A percentile compares a stretch with the other conserved stretches of the same genome.
These are phyloP conservation scores for Candida maesae DNA, from an alignment of 805 yeast species.

Conservation along the genomic window DNA sequence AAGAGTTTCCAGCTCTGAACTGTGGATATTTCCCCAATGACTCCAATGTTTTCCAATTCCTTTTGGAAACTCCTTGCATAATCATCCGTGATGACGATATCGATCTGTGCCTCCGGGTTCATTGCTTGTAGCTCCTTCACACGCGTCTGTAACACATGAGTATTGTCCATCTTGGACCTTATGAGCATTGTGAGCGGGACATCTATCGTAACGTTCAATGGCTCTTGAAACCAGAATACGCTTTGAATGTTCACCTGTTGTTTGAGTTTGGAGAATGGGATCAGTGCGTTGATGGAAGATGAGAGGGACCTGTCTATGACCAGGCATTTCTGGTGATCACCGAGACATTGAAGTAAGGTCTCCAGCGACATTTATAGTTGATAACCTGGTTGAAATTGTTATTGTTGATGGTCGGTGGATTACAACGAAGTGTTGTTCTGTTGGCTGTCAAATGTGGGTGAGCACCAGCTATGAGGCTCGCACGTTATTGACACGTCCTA, in stretches of 20 bases:
- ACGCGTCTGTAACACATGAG: slow-evolving; percentile 14
- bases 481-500: too few relatives aligned
- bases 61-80: slow-evolving; percentile 33
- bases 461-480: too few relatives aligned
- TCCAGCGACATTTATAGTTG: slow-evolving; percentile 7
- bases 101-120: slow-evolving; percentile 16
- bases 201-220: slow-evolving; percentile 8
- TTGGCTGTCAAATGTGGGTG: too few relatives aligned
- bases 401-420: too few relatives aligned
- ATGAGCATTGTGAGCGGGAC: slow-evolving; percentile 25
- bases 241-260: slow-evolving; percentile 45
- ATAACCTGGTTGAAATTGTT: too few relatives aligned
- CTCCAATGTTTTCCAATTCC: slow-evolving; percentile 26
- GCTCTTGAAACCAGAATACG: slow-evolving; percentile 43
- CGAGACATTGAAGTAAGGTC: slow-evolving; percentile 12
- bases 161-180: slow-evolving; percentile 20
- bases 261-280: slow-evolving; percentile 52
- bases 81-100: slow-evolving; percentile 34
- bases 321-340: slow-evolving; percentile 31
- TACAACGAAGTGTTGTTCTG: too few relatives aligned
- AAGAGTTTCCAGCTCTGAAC: slow-evolving; percentile 18
- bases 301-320: slow-evolving; percentile 44
- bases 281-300: slow-evolving; percentile 46
- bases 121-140: slow-evolving; percentile 17
- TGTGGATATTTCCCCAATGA: slow-evolving; percentile 19